Evolutionary conservation across 306 rosid genomes (phyloP).

Genomic region (Trifolium dubium): DNA sequence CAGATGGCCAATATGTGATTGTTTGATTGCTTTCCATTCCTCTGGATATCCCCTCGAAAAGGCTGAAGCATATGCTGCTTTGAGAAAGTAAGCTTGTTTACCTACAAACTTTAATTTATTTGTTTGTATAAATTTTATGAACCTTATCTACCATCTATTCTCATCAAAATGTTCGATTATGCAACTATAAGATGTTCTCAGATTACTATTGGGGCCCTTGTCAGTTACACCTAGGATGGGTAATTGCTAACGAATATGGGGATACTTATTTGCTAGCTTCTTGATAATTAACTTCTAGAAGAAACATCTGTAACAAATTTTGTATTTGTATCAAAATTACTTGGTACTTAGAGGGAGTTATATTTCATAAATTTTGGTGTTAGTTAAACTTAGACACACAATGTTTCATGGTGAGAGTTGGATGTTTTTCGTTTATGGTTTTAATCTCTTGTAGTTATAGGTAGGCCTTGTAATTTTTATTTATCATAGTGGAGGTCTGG

Average conservation of each 20-base stretch:
- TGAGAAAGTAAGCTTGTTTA: slow-evolving; percentile 79
- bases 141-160: slow-evolving; percentile 11
- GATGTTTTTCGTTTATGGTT: slow-evolving; percentile 12
- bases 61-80: slow-evolving; percentile 85
- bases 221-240: slow-evolving; percentile 22
- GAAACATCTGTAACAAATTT: not conserved
- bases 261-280: slow-evolving; percentile 25
- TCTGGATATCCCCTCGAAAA: slow-evolving; percentile 92
- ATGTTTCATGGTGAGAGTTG: not conserved
- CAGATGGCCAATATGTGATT: slow-evolving; percentile 96
- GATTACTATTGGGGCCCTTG: slow-evolving; percentile 20
- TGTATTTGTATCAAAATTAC: not conserved
- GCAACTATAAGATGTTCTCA: slow-evolving; percentile 29
- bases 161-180: slow-evolving; percentile 34
- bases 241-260: slow-evolving; percentile 27
- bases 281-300: slow-evolving; percentile 23
- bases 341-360: not conserved
- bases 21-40: slow-evolving; percentile 96
- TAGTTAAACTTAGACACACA: not conserved
- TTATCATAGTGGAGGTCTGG: not conserved
- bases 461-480: slow-evolving; percentile 22
- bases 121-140: slow-evolving; percentile 1
- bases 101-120: slow-evolving; percentile 34
- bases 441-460: slow-evolving; percentile 9
- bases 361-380: slow-evolving; percentile 13